These are phyloP conservation scores for Kodamaea hsintzibuensis DNA, from an alignment of 805 yeast genomes.

Conservation along the genomic window DNA sequence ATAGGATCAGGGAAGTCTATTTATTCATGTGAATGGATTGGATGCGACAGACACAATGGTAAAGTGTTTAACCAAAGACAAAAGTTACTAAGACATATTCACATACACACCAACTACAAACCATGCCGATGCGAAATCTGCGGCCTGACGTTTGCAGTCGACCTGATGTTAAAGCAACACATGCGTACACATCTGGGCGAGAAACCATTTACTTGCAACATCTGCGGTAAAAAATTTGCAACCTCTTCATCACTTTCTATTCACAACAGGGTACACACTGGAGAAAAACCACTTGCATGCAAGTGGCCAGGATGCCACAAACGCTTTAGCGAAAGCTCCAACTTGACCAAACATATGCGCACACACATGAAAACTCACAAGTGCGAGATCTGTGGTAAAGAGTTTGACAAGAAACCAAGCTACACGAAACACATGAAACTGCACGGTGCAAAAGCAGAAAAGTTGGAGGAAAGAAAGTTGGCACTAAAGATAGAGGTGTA, in stretches of 20 bases:
- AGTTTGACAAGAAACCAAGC: conserved; percentile 48
- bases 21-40: conserved; percentile 77
- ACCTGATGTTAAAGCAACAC: conserved; percentile 78
- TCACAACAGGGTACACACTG: conserved; percentile 85
- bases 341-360: conserved; percentile 83
- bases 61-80: conserved; percentile 78
- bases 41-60: conserved; percentile 62
- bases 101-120: conserved; percentile 81
- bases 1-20: conserved; percentile 69
- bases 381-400: conserved; percentile 54
- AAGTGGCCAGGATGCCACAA: conserved; percentile 80
- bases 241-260: conserved; percentile 81
- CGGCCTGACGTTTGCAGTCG: conserved; percentile 71
- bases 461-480: conserved; percentile 3
- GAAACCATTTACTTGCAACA: conserved; percentile 73
- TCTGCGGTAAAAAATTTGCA: conserved; percentile 78
- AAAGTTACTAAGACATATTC: conserved; percentile 81
- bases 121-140: conserved; percentile 78
- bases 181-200: conserved; percentile 86
- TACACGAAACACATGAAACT: conserved; percentile 38
- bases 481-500: conserved; percentile 3
- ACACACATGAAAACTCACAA: conserved; percentile 61
- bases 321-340: conserved; percentile 85
- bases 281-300: conserved; percentile 83
- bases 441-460: conserved; percentile 9